phyloP scores from a whole-genome alignment of 495 filamentous ascomycete species.

The Astrothelium macrocarpum region DNA sequence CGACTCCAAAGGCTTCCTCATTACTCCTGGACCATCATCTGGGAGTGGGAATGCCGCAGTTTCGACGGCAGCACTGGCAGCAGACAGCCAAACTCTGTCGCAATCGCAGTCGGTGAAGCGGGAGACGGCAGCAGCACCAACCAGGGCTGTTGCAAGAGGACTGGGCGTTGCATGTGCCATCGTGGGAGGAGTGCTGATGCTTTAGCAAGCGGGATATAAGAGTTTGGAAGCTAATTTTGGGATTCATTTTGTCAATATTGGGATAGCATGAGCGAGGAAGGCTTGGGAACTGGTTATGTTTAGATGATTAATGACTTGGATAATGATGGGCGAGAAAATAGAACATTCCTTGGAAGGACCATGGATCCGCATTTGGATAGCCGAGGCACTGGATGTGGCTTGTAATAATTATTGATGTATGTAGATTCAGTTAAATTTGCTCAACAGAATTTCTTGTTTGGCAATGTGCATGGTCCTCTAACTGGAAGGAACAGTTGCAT shows the following conservation, averaged over 20 bases:
- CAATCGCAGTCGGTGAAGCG: neutral
- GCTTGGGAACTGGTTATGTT: neutral
- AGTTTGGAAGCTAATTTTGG: no score
- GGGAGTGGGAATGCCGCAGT: neutral
- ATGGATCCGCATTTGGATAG: neutral
- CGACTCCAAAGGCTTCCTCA: conserved; percentile 34
- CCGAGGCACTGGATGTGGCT: neutral
- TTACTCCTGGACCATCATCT: neutral
- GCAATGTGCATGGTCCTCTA: neutral
- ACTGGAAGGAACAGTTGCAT: no score
- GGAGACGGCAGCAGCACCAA: neutral
- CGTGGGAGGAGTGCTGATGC: neutral
- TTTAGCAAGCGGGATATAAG: no score
- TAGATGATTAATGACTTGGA: neutral
- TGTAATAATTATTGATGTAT: neutral
- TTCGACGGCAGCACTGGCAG: neutral
- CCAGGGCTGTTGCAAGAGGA: neutral
- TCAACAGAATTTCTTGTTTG: neutral
- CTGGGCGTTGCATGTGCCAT: neutral
- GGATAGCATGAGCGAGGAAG: no score
- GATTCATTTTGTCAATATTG: no score
- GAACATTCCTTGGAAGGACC: neutral
- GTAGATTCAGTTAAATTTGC: neutral
- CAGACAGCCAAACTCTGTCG: neutral
- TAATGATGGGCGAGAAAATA: neutral